phyloP scores from a whole-genome alignment of 257 asterid species.

The Leptodermis oblonga region DNA sequence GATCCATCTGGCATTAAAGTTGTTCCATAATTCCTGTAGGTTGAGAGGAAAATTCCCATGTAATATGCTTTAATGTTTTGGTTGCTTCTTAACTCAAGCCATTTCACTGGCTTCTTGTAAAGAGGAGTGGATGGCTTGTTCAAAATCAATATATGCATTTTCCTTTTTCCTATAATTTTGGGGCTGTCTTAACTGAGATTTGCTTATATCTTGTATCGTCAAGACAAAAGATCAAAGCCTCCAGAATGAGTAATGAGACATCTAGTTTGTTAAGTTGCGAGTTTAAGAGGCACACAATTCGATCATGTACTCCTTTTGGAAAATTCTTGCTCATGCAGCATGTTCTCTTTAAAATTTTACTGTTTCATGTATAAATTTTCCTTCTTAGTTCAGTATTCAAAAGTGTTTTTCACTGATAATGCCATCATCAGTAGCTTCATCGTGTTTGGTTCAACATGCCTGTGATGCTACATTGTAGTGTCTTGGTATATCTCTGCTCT shows the following conservation, averaged over 20 bases:
- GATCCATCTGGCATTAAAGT: not conserved
- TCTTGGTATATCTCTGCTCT: not conserved
- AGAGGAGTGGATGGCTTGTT: not conserved
- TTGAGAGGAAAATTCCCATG: not conserved
- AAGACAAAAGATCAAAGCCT: not conserved
- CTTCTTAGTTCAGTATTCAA: not conserved
- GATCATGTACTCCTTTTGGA: not conserved
- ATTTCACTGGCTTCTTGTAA: not conserved
- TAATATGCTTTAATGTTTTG: not conserved
- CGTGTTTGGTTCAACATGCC: not conserved
- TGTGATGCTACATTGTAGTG: not conserved
- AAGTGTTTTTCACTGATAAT: not conserved
- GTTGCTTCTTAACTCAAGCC: not conserved
- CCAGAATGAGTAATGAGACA: not conserved
- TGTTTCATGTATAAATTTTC: not conserved
- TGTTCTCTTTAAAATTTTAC: constrained; percentile 9
- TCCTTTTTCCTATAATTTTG: not conserved
- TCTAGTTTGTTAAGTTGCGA: not conserved
- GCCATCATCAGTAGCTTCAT: not conserved
- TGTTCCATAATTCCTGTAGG: not conserved
- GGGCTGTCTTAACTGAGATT: not conserved
- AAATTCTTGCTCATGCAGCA: not conserved
- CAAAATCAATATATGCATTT: not conserved
- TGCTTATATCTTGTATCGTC: not conserved
- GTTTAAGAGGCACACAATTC: not conserved